Base-by-base conservation (phyloP, 2,329 filamentous ascomycete species). In the Elsinoe necatrix region DNA sequence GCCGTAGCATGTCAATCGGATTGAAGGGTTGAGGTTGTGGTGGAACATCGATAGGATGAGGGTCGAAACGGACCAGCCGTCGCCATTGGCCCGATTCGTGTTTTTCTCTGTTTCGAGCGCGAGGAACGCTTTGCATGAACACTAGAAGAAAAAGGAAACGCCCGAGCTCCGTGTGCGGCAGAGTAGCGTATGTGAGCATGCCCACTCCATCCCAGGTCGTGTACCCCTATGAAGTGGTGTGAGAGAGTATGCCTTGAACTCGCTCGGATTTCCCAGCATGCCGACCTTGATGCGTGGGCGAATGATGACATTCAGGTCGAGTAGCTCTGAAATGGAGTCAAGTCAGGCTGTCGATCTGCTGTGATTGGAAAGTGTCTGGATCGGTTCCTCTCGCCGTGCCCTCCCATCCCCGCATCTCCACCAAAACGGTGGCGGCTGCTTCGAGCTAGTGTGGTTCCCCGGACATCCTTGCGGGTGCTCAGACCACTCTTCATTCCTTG, bases 381-480 rank as follows among this genome's bases (percentile, higher is more conserved):
- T 52, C 48, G 48, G 48, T 52, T 14, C 31, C 20, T 9, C 18
- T 12, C 29, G 18, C 20, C n/a, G 31, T 14, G 34, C 7, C 11
- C 11, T 52, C 14, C 48, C 31, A 20, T 52, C 48, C 48, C 48
- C 48, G 48, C 48, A 52, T 34, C 20, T 34, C 25, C 48, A 29
- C 25, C 29, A 35, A 39, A 25, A 35, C 25, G 6, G 45, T 18
- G n/a, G 45, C 45, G 45, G 45, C 29, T 50, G 25, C n/a, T 31
- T 34, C 11, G 25, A 20, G 27, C 25, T 50, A 50, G 45, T 21
- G 45, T 18, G 45, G 27, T 50, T 50, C 45, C 34, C 45, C 20
- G 48, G 48, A 52, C 48, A n/a, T 52, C 31, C 31, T 52, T 29
- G 48, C 48, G 31, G 21, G 48, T 39, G 48, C 48, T 52, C 25